These are phyloP conservation scores for Brassica balearica DNA, from an alignment of 441 rosid genomes.

Conservation along the genomic window DNA sequence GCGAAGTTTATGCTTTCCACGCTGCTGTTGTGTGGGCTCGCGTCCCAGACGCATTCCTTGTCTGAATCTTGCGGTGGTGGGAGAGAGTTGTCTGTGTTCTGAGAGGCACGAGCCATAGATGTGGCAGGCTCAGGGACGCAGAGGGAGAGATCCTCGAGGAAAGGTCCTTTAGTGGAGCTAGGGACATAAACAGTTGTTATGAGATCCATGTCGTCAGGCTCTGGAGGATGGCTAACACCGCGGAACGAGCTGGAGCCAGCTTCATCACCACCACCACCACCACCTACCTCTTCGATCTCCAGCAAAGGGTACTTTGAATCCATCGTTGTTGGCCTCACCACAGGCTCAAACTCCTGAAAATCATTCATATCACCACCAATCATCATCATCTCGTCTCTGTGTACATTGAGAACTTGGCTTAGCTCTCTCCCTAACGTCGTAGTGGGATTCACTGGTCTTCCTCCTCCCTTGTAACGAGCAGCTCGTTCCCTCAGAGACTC, in stretches of 20 bases:
- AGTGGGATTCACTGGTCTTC: constrained; percentile 39
- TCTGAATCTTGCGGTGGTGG: constrained; percentile 69
- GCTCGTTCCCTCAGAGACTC: constrained; percentile 64
- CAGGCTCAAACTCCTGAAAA: constrained; percentile 51
- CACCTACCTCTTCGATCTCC: constrained; percentile 51
- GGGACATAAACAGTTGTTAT: constrained; percentile 77
- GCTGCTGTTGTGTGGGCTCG: constrained; percentile 92
- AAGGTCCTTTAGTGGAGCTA: constrained; percentile 74
- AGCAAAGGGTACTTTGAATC: constrained; percentile 65
- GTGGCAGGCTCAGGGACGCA: constrained; percentile 53
- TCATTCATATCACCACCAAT: constrained; percentile 45
- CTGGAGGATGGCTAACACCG: constrained; percentile 94
- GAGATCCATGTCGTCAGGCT: constrained; percentile 83
- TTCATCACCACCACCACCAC: constrained; percentile 59
- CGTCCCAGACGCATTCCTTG: constrained; percentile 95
- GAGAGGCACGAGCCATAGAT: constrained; percentile 59
- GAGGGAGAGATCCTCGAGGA: constrained; percentile 79
- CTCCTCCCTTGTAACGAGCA: constrained; percentile 39
- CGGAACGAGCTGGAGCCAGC: constrained; percentile 74
- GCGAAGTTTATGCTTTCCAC: constrained; percentile 75
- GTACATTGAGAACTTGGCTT: constrained; percentile 56
- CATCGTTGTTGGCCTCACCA: constrained; percentile 64
- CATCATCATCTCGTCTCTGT: constrained; percentile 59
- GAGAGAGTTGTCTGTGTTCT: constrained; percentile 65
- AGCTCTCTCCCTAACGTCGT: constrained; percentile 54